These are phyloP conservation scores for Elsinoe necatrix DNA, from an alignment of 2,329 filamentous ascomycete species.

Conservation along the genomic window DNA sequence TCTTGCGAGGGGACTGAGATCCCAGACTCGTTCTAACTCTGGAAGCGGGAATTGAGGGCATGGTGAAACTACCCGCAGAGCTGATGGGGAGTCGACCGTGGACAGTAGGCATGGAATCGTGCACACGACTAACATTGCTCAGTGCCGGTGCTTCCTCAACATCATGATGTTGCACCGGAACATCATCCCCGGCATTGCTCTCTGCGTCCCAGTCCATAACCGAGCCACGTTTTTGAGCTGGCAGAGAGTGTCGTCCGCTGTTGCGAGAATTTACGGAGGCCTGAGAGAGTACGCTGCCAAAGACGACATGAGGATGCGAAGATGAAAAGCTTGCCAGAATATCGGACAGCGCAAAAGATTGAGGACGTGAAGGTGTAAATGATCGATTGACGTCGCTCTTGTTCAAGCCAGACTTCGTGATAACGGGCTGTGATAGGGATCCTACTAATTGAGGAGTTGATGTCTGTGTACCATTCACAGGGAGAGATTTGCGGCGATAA, in stretches of 20 bases:
- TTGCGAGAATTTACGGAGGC: background rate
- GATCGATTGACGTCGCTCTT: conserved; percentile 10
- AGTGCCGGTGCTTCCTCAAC: background rate
- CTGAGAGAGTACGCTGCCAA: background rate
- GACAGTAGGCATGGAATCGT: background rate
- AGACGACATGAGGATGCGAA: background rate
- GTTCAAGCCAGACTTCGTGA: background rate
- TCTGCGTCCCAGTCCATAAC: conserved; percentile 3
- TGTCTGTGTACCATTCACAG: background rate
- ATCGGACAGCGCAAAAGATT: conserved; percentile 6
- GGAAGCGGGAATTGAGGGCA: background rate
- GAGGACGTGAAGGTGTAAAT: conserved; percentile 1
- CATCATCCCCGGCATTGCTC: background rate
- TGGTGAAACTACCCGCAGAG: background rate
- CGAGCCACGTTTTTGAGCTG: background rate
- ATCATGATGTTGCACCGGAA: background rate
- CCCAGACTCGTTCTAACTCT: background rate
- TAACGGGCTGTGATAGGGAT: background rate
- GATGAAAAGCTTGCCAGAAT: background rate
- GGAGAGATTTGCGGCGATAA: background rate
- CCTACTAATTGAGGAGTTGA: background rate
- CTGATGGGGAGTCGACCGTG: background rate
- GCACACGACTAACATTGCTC: background rate
- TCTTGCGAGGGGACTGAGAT: background rate
- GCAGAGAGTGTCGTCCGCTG: background rate